A percentile compares a stretch with the other conserved stretches of the same genome.
These are phyloP conservation scores for Neophaeococcomyces mojaviensis DNA, from an alignment of 2,329 filamentous ascomycete genomes.

Conservation along the genomic window DNA sequence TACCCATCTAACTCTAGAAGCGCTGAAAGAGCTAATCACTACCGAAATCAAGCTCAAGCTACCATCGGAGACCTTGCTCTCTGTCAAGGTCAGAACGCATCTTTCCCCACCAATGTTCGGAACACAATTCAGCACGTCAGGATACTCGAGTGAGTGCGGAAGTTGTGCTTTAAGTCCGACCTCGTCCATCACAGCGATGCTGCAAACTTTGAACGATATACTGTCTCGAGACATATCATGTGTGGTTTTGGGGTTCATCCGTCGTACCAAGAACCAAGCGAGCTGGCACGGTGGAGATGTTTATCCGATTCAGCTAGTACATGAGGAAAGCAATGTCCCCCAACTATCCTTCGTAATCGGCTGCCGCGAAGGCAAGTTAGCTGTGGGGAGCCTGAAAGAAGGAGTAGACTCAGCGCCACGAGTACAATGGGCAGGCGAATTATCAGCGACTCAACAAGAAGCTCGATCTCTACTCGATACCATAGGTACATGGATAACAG, in stretches of 20 bases:
- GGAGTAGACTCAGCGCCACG: background rate
- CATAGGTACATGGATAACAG: too few species aligned
- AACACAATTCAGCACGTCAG: conserved; percentile 11
- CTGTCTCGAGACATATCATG: background rate
- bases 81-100: conserved; percentile 15
- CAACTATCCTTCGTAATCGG: background rate
- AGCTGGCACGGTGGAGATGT: background rate
- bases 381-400: background rate
- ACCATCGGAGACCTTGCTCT: conserved; percentile 10
- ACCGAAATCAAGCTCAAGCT: conserved; percentile 13
- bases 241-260: background rate
- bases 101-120: conserved; percentile 19
- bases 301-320: background rate
- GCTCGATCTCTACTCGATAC: too few species aligned
- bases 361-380: background rate
- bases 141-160: background rate
- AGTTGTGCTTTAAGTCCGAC: background rate
- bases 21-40: conserved; percentile 12
- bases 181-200: background rate
- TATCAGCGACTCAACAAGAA: too few species aligned
- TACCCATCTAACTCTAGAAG: conserved; percentile 9
- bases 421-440: background rate
- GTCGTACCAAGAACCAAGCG: background rate
- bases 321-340: background rate
- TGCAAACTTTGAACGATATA: background rate